Evolutionary conservation across 2,329 filamentous ascomycete species (phyloP), one percentile per base, ranked within the genome.

Genomic region (Cladosporium sp.): DNA sequence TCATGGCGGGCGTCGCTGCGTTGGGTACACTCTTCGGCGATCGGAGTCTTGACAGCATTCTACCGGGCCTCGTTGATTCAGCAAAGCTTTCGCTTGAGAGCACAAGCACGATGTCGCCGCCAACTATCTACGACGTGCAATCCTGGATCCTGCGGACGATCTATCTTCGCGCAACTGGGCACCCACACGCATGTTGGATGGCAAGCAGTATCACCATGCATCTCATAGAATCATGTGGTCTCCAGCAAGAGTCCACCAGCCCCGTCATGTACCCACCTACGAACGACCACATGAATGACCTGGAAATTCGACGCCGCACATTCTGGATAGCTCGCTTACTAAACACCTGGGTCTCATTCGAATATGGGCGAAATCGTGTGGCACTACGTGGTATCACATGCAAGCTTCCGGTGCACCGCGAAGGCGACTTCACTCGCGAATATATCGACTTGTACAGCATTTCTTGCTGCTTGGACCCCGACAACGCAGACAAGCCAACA

Each of bases 261-360:
- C 55, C 58, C 19, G 53, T 63, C 9, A 39, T 63, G n/a, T 59
- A 58, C 51, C 49, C 55, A 11, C 57, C 49, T 35, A 58, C 58
- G 15, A 53, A 55, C 19, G 38, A 58, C 38, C 60, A 2, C 43
- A 43, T 49, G 15, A 58, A 60, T 30, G 56, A 57, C 49, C 52
- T 57, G 2, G 62, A 65, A 25, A 53, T 62, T 20, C 55, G 62
- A 48, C 9, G 62, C 13, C 57, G 63, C 4, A 56, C 58, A 64
- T 78, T 58, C 71, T 75, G 46, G 61, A 71, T 81, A 35, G 74
- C 78, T 0, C 75, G 78, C 8, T 78, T 81, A 55, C 69, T 82
- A 7, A 81, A 82, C 55, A 76, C 74, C 11, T 82, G 78, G 78
- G 75, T 76, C 20, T 80, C 77, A 0, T 81, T 79, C 54, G 79